Evolutionary conservation across 148 eudicot species (phyloP).

Genomic region (Fallopia convolvulus): DNA sequence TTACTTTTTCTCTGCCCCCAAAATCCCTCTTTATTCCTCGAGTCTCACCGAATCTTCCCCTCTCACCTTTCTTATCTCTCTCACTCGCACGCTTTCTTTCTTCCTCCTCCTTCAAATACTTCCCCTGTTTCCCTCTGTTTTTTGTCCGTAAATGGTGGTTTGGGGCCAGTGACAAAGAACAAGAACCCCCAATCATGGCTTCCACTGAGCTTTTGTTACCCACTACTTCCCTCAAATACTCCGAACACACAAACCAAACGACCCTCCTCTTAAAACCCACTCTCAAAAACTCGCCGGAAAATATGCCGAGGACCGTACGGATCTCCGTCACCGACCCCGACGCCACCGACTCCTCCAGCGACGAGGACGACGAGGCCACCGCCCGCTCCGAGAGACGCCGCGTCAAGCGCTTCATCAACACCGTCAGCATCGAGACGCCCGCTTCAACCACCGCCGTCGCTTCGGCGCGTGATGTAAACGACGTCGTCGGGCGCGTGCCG

Average conservation of each 20-base stretch:
- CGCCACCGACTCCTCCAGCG: slow-evolving; percentile 57
- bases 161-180: background rate
- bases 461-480: background rate
- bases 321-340: slow-evolving; percentile 45
- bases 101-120: slow-evolving; percentile 8
- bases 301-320: slow-evolving; percentile 28
- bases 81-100: slow-evolving; percentile 16
- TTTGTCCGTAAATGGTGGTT: background rate
- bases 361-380: slow-evolving; percentile 21
- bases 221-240: slow-evolving; percentile 31
- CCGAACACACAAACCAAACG: slow-evolving; percentile 41
- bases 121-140: background rate
- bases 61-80: slow-evolving; percentile 11
- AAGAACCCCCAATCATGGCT: slow-evolving; percentile 15
- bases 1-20: slow-evolving; percentile 10
- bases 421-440: slow-evolving; percentile 24
- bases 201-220: background rate
- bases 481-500: background rate
- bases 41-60: slow-evolving; percentile 15
- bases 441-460: background rate
- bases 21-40: slow-evolving; percentile 16
- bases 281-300: slow-evolving; percentile 1
- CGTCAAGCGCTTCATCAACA: slow-evolving; percentile 30
- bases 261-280: slow-evolving; percentile 8
- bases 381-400: slow-evolving; percentile 12